These are phyloP conservation scores for Raddia distichophylla DNA, from an alignment of 176 grass and related monocot genomes.

Conservation along the genomic window DNA sequence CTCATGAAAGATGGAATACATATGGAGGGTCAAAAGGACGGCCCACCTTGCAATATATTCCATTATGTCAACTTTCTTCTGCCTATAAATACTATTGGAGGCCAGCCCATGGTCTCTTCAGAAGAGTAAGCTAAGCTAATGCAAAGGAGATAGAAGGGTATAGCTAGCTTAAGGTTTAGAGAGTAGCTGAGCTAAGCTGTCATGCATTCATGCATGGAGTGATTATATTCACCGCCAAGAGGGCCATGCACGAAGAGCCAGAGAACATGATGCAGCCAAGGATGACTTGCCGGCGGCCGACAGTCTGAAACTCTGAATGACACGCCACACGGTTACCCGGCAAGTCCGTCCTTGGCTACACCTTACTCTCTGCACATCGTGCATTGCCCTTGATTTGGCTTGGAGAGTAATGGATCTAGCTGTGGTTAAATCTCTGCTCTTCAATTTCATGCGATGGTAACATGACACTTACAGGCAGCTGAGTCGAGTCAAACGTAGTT, in stretches of 20 bases:
- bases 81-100: background rate
- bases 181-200: background rate
- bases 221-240: background rate
- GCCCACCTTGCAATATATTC: background rate
- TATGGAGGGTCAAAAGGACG: background rate
- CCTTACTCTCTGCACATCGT: conserved; percentile 34
- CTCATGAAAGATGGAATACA: background rate
- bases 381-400: conserved; percentile 5
- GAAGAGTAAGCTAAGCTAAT: background rate
- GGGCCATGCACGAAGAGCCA: background rate
- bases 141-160: no score
- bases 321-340: background rate
- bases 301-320: background rate
- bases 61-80: conserved; percentile 3
- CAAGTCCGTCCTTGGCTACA: conserved; percentile 48
- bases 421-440: background rate
- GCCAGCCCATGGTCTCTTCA: background rate
- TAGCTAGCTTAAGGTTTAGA: background rate
- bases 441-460: background rate
- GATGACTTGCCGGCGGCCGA: background rate
- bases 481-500: no score
- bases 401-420: background rate
- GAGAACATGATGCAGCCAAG: conserved; percentile 4
- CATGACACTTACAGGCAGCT: no score
- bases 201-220: no score